Evolutionary conservation across 805 yeast species (phyloP), one percentile per base, ranked within the genome.

Genomic region (Kazachstania viticola): DNA sequence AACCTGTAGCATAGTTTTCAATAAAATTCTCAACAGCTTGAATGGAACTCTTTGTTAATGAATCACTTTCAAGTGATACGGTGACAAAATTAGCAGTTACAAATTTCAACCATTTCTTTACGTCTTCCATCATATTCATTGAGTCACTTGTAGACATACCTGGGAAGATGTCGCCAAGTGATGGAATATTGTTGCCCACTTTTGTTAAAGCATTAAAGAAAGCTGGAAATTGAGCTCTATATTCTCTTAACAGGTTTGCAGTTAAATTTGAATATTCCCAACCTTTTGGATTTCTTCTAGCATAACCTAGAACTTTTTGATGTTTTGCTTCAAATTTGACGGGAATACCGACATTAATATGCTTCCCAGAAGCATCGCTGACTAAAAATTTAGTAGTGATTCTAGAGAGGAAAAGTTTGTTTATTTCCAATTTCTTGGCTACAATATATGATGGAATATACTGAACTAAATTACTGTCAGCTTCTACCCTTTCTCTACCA

Each of bases 261-360:
- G 96, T 93, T 44, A 78, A 60, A 8, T 73, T 75, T 40, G 93
- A 80, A 55, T 65, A 91, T 44, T 76, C 84, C 98, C 98, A 91
- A 15, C 74, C 76, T 31, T 65, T 64, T 17, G 63, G 69, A 26
- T 58, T 62, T 47, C 76, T 74, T 37, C 75, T 69, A 2, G 95
- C 75, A 60, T 75, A 88, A 4, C 97, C 98, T 40, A 87, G 65
- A 3, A 83, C 97, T 56, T 88, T 88, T 46, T 72, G 69, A 44
- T 84, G 73, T 37, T 73, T 71, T 15, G 72, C 71, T 42, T 87
- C 95, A 56, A 77, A 80, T 58, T 87, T 87, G 54, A 91, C 64
- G 35, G 79, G 81, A 40, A 91, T 62, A 14, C 97, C 97, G 46
- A 91, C 63, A 49, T 87, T 79, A 8, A 66, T 47, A 40, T 69